Evolutionary conservation across 2,329 filamentous ascomycete genomes (phyloP).

Genomic region (Geosmithia putterillii): DNA sequence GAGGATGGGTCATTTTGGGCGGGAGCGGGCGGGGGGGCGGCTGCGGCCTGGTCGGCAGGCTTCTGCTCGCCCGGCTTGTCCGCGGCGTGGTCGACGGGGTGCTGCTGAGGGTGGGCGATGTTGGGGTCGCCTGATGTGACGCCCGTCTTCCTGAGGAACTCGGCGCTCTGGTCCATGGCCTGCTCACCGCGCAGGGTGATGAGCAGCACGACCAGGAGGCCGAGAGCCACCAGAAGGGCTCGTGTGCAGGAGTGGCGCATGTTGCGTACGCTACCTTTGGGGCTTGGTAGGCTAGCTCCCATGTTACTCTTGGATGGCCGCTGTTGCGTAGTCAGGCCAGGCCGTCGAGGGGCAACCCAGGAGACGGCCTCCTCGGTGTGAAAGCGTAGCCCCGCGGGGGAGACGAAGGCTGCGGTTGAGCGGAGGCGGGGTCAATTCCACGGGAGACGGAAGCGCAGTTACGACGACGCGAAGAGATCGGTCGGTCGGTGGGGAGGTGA

Average conservation of each 20-base stretch:
- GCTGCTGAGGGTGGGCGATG: slow-evolving; percentile 12
- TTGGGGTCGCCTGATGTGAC: slow-evolving; percentile 7
- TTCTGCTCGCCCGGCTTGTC: slow-evolving; percentile 12
- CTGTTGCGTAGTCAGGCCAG: background rate
- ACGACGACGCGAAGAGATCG: background rate
- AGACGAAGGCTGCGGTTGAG: background rate
- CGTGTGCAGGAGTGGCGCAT: slow-evolving; percentile 34
- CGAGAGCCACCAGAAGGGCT: slow-evolving; percentile 29
- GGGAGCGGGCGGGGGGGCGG: slow-evolving; percentile 6
- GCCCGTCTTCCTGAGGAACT: slow-evolving; percentile 22
- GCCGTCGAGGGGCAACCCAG: background rate
- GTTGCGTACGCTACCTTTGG: background rate
- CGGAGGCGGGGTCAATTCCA: background rate
- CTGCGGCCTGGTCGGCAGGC: slow-evolving; percentile 11
- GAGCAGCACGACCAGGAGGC: slow-evolving; percentile 27
- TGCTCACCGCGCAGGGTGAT: slow-evolving; percentile 26
- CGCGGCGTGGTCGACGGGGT: slow-evolving; percentile 12
- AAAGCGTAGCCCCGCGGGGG: background rate
- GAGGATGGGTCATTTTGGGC: slow-evolving; percentile 6
- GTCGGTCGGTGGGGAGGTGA: background rate
- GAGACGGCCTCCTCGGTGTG: background rate
- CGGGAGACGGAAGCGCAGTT: no score
- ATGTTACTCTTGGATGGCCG: background rate
- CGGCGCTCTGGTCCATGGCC: slow-evolving; percentile 24
- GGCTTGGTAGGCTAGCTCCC: background rate